A percentile compares a stretch with the other conserved stretches of the same genome.
phyloP scores from a whole-genome alignment of 1,139 yeast species.

The Debaryomyces fabryi region DNA sequence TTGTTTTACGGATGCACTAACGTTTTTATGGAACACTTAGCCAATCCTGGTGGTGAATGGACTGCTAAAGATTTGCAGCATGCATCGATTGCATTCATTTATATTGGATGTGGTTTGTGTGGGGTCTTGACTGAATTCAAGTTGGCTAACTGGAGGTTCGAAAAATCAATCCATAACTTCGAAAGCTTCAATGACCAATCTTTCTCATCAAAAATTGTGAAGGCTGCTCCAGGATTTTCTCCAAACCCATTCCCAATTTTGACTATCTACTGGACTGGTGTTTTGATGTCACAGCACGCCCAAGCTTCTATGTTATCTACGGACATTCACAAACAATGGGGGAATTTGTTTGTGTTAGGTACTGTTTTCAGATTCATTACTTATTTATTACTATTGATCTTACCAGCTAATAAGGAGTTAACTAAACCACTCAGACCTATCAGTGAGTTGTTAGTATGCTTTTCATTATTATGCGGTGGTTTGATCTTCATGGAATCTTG shows the following conservation, averaged over 20 bases:
- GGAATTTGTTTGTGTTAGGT: slow-evolving; percentile 73
- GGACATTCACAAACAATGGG: slow-evolving; percentile 89
- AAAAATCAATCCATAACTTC: slow-evolving; percentile 35
- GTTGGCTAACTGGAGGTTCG: slow-evolving; percentile 50
- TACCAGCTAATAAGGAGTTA: slow-evolving; percentile 42
- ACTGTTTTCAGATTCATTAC: slow-evolving; percentile 76
- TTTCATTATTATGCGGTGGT: slow-evolving; percentile 86
- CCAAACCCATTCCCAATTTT: slow-evolving; percentile 94
- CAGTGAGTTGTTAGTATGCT: slow-evolving; percentile 78
- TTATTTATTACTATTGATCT: slow-evolving; percentile 57
- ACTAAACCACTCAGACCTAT: slow-evolving; percentile 64
- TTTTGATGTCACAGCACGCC: slow-evolving; percentile 92
- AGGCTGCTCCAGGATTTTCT: slow-evolving; percentile 71
- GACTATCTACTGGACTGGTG: slow-evolving; percentile 95
- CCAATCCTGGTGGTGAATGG: slow-evolving; percentile 79
- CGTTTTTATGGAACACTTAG: slow-evolving; percentile 83
- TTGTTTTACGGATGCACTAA: slow-evolving; percentile 88
- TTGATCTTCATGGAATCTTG: slow-evolving; percentile 89
- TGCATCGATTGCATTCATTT: slow-evolving; percentile 92
- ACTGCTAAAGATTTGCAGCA: slow-evolving; percentile 93
- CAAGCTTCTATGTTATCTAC: slow-evolving; percentile 83
- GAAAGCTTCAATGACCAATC: slow-evolving; percentile 11
- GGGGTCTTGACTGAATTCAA: slow-evolving; percentile 79
- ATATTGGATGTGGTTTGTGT: slow-evolving; percentile 87
- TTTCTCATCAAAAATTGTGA: slow-evolving; percentile 19